Evolutionary conservation across 192 early-diverging fungal genomes (phyloP).

Genomic region (Backusella circina): DNA sequence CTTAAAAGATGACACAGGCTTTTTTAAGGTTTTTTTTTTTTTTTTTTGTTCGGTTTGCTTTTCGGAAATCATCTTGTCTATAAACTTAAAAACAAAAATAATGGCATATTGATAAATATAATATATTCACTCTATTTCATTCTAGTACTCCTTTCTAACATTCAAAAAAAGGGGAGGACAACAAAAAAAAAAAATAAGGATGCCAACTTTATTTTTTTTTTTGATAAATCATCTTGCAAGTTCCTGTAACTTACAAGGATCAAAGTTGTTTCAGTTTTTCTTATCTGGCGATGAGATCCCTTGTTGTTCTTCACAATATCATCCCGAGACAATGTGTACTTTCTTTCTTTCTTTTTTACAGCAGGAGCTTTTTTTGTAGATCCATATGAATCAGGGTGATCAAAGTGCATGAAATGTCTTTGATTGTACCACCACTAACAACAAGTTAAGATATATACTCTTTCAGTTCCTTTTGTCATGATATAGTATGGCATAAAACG

Average conservation of each 20-base stretch:
- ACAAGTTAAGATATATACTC: background rate
- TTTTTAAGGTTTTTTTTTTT: background rate
- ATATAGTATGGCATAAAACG: no score
- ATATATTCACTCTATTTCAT: background rate
- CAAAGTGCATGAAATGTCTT: background rate
- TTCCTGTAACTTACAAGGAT: slow-evolving; percentile 3
- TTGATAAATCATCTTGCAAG: background rate
- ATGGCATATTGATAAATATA: background rate
- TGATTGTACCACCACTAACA: background rate
- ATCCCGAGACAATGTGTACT: background rate
- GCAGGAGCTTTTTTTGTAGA: background rate
- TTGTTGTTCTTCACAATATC: background rate
- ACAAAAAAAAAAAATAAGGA: background rate
- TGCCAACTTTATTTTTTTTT: no score
- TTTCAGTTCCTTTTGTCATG: no score
- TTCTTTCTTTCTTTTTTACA: background rate
- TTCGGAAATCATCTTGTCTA: background rate
- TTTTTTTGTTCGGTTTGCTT: background rate
- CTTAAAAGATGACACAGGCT: background rate
- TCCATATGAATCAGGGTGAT: background rate
- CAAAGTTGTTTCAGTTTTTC: background rate
- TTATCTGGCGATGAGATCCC: background rate
- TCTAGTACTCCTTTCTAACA: no score
- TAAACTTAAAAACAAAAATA: background rate
- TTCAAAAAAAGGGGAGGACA: background rate